These are phyloP conservation scores for Pugionium cornutum DNA, from an alignment of 345 rosid genomes.

Conservation along the genomic window DNA sequence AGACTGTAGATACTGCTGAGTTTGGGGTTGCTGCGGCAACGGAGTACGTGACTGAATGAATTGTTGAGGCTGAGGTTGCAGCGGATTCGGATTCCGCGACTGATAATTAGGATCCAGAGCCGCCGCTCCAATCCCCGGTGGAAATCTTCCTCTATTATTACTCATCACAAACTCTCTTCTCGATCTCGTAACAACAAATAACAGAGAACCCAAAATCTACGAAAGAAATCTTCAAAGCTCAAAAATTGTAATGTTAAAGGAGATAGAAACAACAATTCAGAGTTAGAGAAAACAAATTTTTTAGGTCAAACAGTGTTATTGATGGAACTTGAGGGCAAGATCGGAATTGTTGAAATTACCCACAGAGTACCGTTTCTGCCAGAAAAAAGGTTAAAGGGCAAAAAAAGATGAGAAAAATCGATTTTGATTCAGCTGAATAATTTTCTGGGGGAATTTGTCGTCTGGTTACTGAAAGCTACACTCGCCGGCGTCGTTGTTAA, in stretches of 20 bases:
- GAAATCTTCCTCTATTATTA: conserved; percentile 67
- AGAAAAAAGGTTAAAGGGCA: neutral
- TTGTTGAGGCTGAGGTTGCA: neutral
- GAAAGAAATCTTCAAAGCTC: conserved; percentile 2
- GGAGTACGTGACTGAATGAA: no score
- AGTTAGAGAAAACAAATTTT: neutral
- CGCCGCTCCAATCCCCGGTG: conserved; percentile 65
- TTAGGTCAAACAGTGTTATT: neutral
- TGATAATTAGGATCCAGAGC: conserved; percentile 55
- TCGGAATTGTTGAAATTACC: conserved; percentile 2
- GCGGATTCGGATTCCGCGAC: conserved; percentile 37
- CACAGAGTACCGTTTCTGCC: conserved; percentile 7
- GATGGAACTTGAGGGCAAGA: neutral
- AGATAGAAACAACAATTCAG: neutral
- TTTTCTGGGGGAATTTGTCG: conserved; percentile 13
- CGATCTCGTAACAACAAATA: conserved; percentile 7
- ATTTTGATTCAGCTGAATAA: neutral
- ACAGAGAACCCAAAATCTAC: conserved; percentile 5
- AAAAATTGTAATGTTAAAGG: no score
- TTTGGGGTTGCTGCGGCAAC: no score
- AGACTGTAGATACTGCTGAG: no score
- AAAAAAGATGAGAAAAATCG: neutral
- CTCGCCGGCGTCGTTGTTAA: conserved; percentile 26
- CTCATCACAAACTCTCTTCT: conserved; percentile 51
- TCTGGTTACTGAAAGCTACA: conserved; percentile 12